These are phyloP conservation scores for Selaginella moellendorffii DNA, from an alignment of 75 land plant genomes.

Conservation along the genomic window DNA sequence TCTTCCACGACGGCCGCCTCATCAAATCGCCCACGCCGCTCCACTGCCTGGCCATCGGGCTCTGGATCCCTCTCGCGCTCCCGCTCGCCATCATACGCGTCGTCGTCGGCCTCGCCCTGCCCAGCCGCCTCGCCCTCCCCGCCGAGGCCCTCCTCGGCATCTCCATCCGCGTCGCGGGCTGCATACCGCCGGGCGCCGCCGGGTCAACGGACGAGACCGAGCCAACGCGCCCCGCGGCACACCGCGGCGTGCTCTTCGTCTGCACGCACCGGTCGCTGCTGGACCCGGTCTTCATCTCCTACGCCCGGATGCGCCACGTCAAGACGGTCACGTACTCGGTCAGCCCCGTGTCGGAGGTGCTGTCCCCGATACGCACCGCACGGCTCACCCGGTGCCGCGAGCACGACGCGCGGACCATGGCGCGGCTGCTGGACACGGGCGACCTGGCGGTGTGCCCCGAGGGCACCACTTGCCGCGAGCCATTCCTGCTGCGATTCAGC, in stretches of 20 bases:
- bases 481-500: conserved; percentile 65
- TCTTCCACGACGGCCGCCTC: too few species aligned
- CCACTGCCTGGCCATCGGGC: too few species aligned
- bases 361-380: conserved; percentile 79
- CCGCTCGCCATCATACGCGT: conserved; percentile 13
- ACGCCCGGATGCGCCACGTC: conserved; percentile 42
- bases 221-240: too few species aligned
- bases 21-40: too few species aligned
- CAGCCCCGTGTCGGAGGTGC: conserved; percentile 57
- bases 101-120: conserved; percentile 5
- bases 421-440: conserved; percentile 26
- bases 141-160: conserved; percentile 9
- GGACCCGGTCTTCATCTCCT: conserved; percentile 27
- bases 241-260: conserved; percentile 24
- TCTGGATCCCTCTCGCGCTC: conserved; percentile 16
- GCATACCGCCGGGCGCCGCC: conserved; percentile 10
- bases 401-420: conserved; percentile 53
- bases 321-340: conserved; percentile 86
- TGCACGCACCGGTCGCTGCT: conserved; percentile 36
- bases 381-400: conserved; percentile 54
- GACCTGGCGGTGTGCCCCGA: conserved; percentile 87
- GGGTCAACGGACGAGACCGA: too few species aligned
- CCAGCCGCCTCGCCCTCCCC: too few species aligned
- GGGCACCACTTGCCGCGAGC: conserved; percentile 91
- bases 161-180: conserved; percentile 6